phyloP scores from a whole-genome alignment of 2,329 filamentous ascomycete species.

The Teratosphaeria gauchensis region DNA sequence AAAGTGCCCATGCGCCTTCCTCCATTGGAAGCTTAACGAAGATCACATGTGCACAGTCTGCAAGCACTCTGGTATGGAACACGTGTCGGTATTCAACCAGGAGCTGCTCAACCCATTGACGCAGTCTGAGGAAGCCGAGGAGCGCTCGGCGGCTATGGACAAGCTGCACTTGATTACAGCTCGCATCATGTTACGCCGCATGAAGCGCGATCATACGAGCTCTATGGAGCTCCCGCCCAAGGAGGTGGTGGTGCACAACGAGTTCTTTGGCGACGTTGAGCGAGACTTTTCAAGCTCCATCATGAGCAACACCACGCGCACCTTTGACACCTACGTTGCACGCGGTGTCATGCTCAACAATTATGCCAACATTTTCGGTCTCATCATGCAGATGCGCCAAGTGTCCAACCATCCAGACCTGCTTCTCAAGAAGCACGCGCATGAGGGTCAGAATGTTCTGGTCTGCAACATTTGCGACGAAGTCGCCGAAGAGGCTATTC shows the following conservation, averaged over 20 bases:
- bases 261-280: constrained; percentile 95
- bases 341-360: constrained; percentile 90
- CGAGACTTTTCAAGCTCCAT: constrained; percentile 92
- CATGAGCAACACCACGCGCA: constrained; percentile 80
- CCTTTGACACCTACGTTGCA: constrained; percentile 92
- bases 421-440: constrained; percentile 75
- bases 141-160: constrained; percentile 60
- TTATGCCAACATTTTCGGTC: constrained; percentile 96
- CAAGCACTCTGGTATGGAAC: constrained; percentile 53
- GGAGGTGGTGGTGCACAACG: constrained; percentile 80
- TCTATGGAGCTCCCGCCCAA: constrained; percentile 96
- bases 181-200: constrained; percentile 87
- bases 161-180: constrained; percentile 85
- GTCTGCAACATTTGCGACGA: constrained; percentile 96
- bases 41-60: constrained; percentile 63
- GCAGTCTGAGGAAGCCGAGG: constrained; percentile 34
- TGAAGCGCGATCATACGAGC: constrained; percentile 87
- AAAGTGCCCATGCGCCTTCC: constrained; percentile 64
- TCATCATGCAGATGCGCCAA: constrained; percentile 99
- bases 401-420: constrained; percentile 91
- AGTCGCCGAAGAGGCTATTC: constrained; percentile 86
- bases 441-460: constrained; percentile 80
- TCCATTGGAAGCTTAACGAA: constrained; percentile 75
- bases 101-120: constrained; percentile 76
- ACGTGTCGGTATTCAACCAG: constrained; percentile 83